Conservation (phyloP, 176 grass and related monocot species). For the Pontederia paniculata region DNA sequence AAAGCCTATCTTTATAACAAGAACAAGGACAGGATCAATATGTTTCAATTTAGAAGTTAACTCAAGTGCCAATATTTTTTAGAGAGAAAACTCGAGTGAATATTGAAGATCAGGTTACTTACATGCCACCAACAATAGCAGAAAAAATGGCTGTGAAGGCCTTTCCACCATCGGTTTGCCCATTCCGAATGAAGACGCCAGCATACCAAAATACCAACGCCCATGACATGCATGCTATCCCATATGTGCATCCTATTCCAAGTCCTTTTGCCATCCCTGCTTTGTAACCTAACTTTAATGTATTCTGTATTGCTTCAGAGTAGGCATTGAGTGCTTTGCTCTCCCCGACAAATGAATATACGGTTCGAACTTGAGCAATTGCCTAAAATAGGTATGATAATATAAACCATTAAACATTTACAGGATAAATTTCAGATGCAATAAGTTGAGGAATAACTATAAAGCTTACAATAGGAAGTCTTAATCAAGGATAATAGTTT, state of each 20-base stretch:
- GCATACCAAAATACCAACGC: conserved; percentile 97
- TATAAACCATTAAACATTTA: background rate
- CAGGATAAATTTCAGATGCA: background rate
- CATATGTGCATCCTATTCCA: conserved; percentile 92
- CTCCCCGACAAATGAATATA: conserved; percentile 94
- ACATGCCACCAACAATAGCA: conserved; percentile 50
- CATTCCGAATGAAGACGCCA: conserved; percentile 90
- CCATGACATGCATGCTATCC: conserved; percentile 98
- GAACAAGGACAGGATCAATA: too few species aligned
- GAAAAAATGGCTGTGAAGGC: conserved; percentile 96
- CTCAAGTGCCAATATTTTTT: too few species aligned
- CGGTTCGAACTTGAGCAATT: conserved; percentile 95
- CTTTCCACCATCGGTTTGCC: conserved; percentile 81
- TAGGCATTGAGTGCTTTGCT: conserved; percentile 89
- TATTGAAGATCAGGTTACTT: background rate
- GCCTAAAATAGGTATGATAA: conserved; percentile 27
- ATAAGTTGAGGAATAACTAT: background rate
- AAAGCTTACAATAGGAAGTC: background rate
- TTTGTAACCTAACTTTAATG: conserved; percentile 91
- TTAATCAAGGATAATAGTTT: too few species aligned
- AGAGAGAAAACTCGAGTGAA: too few species aligned
- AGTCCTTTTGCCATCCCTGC: conserved; percentile 98
- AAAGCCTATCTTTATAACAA: too few species aligned
- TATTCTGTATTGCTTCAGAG: conserved; percentile 86
- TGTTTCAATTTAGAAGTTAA: too few species aligned